These are phyloP conservation scores for Gentiana straminea DNA, from an alignment of 257 asterid genomes.

Conservation along the genomic window DNA sequence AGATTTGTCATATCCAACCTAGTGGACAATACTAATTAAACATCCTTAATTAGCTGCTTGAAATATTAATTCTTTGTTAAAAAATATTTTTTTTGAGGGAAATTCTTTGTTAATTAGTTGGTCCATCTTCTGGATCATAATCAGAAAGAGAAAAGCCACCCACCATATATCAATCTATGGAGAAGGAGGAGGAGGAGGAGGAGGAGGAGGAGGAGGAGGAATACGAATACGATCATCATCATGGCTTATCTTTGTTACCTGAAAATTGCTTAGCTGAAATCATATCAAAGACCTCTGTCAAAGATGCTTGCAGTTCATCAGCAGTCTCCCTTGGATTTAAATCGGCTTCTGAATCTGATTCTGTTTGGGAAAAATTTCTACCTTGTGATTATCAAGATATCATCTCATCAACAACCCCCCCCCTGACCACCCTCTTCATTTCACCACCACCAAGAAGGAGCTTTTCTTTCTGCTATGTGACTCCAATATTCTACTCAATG, in stretches of 20 bases:
- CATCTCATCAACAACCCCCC: neutral
- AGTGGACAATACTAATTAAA: no score
- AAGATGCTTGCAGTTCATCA: conserved; percentile 14
- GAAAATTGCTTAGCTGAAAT: conserved; percentile 14
- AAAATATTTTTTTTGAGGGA: no score
- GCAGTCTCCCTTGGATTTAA: conserved; percentile 11
- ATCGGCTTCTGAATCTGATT: conserved; percentile 23
- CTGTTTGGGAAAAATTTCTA: conserved; percentile 17
- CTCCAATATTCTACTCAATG: conserved; percentile 3
- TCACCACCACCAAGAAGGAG: neutral
- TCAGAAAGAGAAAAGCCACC: no score
- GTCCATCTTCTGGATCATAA: no score
- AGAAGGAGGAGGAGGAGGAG: no score
- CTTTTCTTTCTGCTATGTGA: conserved; percentile 5
- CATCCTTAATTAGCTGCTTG: no score
- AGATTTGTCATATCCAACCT: no score
- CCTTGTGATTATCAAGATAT: conserved; percentile 5
- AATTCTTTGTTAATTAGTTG: no score
- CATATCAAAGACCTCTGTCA: conserved; percentile 16
- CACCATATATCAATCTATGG: no score
- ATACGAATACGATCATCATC: neutral
- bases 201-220: neutral
- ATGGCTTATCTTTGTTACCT: conserved; percentile 6
- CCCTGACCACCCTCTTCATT: neutral
- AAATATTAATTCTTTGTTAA: no score